phyloP scores from a whole-genome alignment of 1,284 basidiomycete species.

The Gymnopus androsaceus region DNA sequence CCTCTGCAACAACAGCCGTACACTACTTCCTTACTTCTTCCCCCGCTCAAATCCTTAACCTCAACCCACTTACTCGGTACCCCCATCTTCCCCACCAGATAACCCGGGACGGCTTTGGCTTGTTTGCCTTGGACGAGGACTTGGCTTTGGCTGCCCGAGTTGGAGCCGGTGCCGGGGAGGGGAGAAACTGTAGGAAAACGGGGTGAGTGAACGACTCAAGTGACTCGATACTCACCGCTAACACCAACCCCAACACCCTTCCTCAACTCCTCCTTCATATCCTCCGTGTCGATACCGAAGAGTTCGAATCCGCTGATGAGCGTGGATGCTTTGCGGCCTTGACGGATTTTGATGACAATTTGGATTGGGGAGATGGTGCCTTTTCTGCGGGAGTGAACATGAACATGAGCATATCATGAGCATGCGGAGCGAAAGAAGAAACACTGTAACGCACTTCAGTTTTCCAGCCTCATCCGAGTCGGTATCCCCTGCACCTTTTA shows the following conservation, averaged over 20 bases:
- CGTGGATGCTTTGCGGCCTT: conserved; percentile 78
- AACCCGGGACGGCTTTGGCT: conserved; percentile 61
- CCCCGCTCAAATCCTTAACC: conserved; percentile 44
- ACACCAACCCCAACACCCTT: conserved; percentile 75
- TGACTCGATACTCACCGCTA: no score
- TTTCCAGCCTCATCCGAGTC: conserved; percentile 53
- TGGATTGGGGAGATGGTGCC: conserved; percentile 71
- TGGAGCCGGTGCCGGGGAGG: conserved; percentile 50
- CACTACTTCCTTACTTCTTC: conserved; percentile 34
- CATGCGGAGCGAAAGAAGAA: no score
- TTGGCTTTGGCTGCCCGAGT: conserved; percentile 56
- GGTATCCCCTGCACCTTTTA: conserved; percentile 53
- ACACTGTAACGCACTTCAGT: not conserved
- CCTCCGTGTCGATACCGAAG: conserved; percentile 62
- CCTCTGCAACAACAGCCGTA: no score
- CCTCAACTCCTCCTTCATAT: conserved; percentile 79
- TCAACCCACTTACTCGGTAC: conserved; percentile 83
- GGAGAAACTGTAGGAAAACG: conserved; percentile 49
- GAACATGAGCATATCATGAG: no score
- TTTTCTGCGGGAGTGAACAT: conserved; percentile 60
- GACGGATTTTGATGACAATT: conserved; percentile 69
- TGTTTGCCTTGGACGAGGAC: conserved; percentile 86
- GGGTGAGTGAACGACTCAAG: not conserved
- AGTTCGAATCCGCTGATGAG: conserved; percentile 78
- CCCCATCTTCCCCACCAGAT: conserved; percentile 66